Percentiles rank a stretch among this genome's conserved stretches.
These are phyloP conservation scores for Fusarium brevicatenulatum DNA, from an alignment of 2,329 filamentous ascomycete genomes.

Conservation along the genomic window DNA sequence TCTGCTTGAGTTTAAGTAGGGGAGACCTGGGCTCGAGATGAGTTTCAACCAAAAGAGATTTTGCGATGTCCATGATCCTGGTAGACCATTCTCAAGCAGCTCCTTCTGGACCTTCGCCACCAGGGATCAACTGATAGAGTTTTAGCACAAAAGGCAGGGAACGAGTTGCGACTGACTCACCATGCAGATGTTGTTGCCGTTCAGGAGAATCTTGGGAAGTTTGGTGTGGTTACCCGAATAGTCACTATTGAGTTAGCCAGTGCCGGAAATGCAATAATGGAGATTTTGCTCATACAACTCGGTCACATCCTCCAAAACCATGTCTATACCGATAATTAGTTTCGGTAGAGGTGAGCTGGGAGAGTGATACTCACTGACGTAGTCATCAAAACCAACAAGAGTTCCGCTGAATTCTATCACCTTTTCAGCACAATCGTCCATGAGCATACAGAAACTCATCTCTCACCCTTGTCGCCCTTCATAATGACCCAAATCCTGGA, in stretches of 20 bases:
- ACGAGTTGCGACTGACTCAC: constrained; percentile 61
- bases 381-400: constrained; percentile 96
- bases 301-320: constrained; percentile 97
- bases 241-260: constrained; percentile 70
- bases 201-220: constrained; percentile 92
- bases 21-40: neutral
- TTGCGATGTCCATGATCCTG: constrained; percentile 8
- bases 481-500: constrained; percentile 99
- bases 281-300: constrained; percentile 76
- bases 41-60: constrained; percentile 8
- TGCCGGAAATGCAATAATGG: neutral
- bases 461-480: constrained; percentile 95
- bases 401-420: constrained; percentile 90
- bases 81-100: constrained; percentile 33
- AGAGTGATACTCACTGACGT: constrained; percentile 84
- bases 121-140: constrained; percentile 74
- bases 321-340: constrained; percentile 70
- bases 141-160: constrained; percentile 14
- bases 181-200: constrained; percentile 99
- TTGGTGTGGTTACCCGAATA: constrained; percentile 89
- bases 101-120: constrained; percentile 74
- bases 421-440: constrained; percentile 23
- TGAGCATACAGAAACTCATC: neutral
- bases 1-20: neutral
- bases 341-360: neutral